Evolutionary conservation across 2,329 filamentous ascomycete genomes (phyloP).

Genomic region (Alternaria ventricosa): DNA sequence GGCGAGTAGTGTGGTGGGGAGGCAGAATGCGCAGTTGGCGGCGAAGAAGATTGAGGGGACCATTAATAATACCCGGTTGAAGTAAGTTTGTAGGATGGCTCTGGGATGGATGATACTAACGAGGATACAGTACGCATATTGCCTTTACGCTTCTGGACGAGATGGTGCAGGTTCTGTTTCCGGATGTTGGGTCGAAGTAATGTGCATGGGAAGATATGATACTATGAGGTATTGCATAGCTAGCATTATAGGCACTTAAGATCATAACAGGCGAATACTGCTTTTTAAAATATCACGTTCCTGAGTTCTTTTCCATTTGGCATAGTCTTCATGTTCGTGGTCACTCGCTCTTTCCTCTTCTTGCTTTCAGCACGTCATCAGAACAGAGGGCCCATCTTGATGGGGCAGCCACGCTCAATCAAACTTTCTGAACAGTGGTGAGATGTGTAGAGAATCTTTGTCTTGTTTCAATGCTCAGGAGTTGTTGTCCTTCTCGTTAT

Average conservation of each 20-base stretch:
- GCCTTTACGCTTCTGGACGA: slow-evolving; percentile 59
- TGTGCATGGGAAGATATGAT: neutral
- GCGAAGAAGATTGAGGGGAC: slow-evolving; percentile 88
- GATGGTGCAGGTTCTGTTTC: slow-evolving; percentile 55
- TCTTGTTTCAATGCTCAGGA: no score
- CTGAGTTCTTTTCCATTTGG: neutral
- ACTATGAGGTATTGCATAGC: neutral
- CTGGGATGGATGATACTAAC: slow-evolving; percentile 23
- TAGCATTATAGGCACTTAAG: neutral
- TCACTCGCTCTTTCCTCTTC: neutral
- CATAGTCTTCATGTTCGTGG: no score
- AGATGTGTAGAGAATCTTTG: no score
- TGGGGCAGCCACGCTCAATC: no score
- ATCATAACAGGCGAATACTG: neutral
- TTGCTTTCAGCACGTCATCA: neutral
- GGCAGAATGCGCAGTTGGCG: slow-evolving; percentile 88
- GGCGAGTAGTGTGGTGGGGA: slow-evolving; percentile 89
- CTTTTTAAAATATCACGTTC: neutral
- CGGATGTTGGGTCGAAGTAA: slow-evolving; percentile 24
- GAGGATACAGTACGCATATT: slow-evolving; percentile 54
- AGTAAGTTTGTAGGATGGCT: slow-evolving; percentile 64
- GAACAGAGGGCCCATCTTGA: no score
- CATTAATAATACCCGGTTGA: slow-evolving; percentile 87
- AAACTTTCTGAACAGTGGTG: no score
- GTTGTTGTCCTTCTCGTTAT: no score